These are phyloP conservation scores for Quercus tomentella DNA, from an alignment of 331 rosid species.

Conservation along the genomic window DNA sequence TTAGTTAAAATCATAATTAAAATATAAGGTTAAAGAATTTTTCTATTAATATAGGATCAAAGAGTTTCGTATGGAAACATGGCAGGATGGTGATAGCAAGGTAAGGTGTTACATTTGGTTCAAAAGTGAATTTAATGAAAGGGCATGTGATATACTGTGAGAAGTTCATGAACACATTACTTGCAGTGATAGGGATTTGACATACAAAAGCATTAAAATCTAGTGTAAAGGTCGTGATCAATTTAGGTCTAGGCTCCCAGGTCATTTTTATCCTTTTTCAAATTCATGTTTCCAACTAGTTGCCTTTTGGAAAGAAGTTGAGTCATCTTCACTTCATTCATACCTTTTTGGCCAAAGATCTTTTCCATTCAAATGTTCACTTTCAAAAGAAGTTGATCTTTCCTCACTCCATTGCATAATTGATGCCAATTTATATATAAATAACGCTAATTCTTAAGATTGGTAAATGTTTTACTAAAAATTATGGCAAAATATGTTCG, in stretches of 20 bases:
- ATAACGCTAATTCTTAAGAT: background rate
- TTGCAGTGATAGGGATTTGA: conserved; percentile 4
- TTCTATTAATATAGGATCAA: background rate
- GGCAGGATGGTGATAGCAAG: background rate
- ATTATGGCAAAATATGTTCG: too few species aligned
- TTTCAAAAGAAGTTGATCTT: too few species aligned
- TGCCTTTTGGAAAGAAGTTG: background rate
- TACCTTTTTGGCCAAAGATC: too few species aligned
- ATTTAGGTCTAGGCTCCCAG: background rate
- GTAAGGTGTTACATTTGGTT: background rate
- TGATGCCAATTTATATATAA: background rate
- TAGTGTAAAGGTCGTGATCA: background rate
- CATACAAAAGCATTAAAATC: background rate
- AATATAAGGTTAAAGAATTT: background rate
- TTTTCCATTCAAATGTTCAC: too few species aligned
- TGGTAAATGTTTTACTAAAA: too few species aligned
- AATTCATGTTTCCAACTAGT: too few species aligned
- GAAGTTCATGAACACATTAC: background rate
- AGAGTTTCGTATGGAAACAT: background rate
- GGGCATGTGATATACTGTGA: background rate
- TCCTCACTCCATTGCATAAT: background rate
- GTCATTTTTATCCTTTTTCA: too few species aligned
- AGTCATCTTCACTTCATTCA: background rate
- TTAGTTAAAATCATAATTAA: too few species aligned
- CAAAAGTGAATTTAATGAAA: background rate